Conservation (phyloP, 129 eudicot species). For the Arctium lappa region DNA sequence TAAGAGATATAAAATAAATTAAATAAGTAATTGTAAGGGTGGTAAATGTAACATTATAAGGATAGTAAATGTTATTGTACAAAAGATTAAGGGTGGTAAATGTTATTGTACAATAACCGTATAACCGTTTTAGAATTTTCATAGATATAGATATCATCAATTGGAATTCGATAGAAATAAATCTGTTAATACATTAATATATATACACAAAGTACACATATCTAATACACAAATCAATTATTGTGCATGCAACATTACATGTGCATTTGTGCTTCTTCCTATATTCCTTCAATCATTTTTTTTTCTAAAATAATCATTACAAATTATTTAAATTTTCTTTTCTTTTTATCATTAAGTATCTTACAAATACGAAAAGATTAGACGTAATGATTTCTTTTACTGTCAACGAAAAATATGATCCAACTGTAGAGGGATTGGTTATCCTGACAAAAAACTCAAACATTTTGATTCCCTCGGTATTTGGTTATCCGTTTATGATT, state of each 20-base stretch:
- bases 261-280: background rate
- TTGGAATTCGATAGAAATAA: too few species aligned
- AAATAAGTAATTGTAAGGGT: too few species aligned
- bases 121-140: too few species aligned
- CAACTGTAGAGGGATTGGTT: too few species aligned
- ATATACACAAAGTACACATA: background rate
- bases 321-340: background rate
- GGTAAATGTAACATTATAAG: too few species aligned
- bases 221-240: background rate
- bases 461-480: background rate
- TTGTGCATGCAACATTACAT: background rate
- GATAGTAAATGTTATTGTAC: too few species aligned
- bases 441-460: background rate
- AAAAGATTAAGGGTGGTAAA: too few species aligned
- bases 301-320: background rate
- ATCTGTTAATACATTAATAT: background rate
- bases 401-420: background rate
- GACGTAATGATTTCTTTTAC: background rate
- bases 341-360: background rate
- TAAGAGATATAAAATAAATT: too few species aligned
- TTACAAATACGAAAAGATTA: background rate
- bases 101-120: too few species aligned
- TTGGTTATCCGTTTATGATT: background rate
- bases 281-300: background rate
- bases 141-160: too few species aligned